Evolutionary conservation across 1,284 basidiomycete species (phyloP), one percentile per base, ranked within the genome.

Genomic region (Cutaneotrichosporon curvatum): DNA sequence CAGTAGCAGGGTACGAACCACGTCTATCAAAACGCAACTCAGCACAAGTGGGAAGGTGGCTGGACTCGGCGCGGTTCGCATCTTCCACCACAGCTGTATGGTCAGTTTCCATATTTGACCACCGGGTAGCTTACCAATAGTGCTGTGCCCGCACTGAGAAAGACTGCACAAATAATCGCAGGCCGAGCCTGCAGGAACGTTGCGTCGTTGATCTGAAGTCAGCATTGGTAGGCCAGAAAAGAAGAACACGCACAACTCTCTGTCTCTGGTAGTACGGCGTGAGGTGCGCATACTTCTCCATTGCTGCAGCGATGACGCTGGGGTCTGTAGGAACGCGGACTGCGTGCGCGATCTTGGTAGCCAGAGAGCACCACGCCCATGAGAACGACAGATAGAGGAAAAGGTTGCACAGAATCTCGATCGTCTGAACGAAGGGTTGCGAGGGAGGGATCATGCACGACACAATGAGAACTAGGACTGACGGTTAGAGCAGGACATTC

Each of bases 11-110:
- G 33, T 48, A 51, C 63, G 42, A 36, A 62, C 58, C 6, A 71
- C 58, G 39, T 68, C 67, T 31, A 68, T 56, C 6, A 71, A 54
- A 16, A 72, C 61, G 34, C 67, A 69, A 1, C 60, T 57, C 6
- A 72, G 47, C 5, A 72, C 70, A 9, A 69, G 42, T 0, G 68
- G 62, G 43, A 71, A 66, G 1, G 69, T 70, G 9, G 63, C 64
- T 0, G 70, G 68, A 43, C 63, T 64, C 5, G 70, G 70, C 37
- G 65, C 61, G 0, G 68, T 72, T 10, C 60, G 55, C 37, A 70
- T 43, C 45, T 72, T 72, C 57, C 63, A 64, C 66, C 66, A 67
- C 3, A 70, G 59, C 54, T 62, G 33, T 28, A 28, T 28, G 25
- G 25, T 28, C 12, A 28, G 25, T 28, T n/a, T n/a, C n/a, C 25